Evolutionary conservation across 805 yeast species (phyloP).

Genomic region (Starmerella etchellsii): DNA sequence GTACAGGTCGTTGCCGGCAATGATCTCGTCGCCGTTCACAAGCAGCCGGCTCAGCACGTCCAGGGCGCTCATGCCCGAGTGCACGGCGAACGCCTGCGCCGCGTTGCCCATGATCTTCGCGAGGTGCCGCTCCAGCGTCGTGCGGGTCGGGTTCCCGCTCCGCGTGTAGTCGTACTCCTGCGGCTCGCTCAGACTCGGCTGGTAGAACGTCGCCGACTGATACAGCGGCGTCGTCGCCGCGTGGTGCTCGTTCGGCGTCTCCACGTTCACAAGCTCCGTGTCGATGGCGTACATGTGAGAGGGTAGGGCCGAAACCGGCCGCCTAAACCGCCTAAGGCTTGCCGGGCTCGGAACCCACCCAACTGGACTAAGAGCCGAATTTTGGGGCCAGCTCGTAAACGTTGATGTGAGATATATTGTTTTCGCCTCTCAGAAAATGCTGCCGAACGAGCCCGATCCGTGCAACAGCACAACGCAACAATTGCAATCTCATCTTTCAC

Average conservation of each 20-base stretch:
- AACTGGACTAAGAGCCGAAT: no score
- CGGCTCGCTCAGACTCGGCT: slow-evolving; percentile 54
- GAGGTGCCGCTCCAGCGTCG: slow-evolving; percentile 63
- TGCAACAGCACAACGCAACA: no score
- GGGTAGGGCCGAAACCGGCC: no score
- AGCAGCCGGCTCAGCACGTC: slow-evolving; percentile 71
- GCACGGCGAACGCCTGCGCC: slow-evolving; percentile 63
- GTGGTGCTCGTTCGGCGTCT: slow-evolving; percentile 54
- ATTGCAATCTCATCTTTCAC: no score
- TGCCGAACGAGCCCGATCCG: no score
- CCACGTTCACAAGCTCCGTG: slow-evolving; percentile 55
- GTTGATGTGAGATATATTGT: no score
- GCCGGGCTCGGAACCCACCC: no score
- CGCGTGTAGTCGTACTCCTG: slow-evolving; percentile 81
- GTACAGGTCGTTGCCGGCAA: slow-evolving; percentile 89
- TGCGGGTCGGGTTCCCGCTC: slow-evolving; percentile 88
- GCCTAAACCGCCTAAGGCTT: no score
- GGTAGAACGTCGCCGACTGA: slow-evolving; percentile 91
- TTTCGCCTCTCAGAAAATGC: no score
- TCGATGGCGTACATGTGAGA: slow-evolving; percentile 36
- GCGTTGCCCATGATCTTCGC: slow-evolving; percentile 62
- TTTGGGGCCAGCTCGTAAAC: no score
- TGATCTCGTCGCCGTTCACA: slow-evolving; percentile 72
- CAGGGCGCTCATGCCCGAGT: slow-evolving; percentile 85
- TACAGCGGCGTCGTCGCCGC: slow-evolving; percentile 81